Conservation (phyloP, 495 filamentous ascomycete species). For the Penicillium pancosmium region DNA sequence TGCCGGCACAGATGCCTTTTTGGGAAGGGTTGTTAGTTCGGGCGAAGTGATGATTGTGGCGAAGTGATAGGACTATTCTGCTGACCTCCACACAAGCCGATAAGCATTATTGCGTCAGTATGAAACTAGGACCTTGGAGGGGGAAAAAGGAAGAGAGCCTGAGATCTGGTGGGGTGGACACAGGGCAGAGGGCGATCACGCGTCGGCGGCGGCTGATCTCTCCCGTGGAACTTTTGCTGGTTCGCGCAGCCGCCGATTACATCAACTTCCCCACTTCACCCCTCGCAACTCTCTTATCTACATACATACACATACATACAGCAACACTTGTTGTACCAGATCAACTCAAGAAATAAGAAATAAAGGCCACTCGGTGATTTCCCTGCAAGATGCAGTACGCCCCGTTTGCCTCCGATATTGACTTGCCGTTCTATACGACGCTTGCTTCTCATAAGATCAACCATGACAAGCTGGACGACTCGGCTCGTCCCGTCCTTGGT, state of each 20-base stretch:
- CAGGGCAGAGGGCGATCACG: conserved; percentile 8
- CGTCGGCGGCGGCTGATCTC: conserved; percentile 6
- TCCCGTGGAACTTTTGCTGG: neutral
- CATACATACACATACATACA: neutral
- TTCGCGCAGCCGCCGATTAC: conserved; percentile 14
- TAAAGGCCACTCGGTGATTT: neutral
- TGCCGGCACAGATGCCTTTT: conserved; percentile 86
- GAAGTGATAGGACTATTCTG: conserved; percentile 13
- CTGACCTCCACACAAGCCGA: conserved; percentile 89
- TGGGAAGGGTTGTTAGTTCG: conserved; percentile 20
- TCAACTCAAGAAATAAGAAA: neutral
- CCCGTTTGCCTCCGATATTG: conserved; percentile 89
- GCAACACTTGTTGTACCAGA: neutral
- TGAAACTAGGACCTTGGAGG: neutral
- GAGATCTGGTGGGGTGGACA: neutral
- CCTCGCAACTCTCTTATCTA: conserved; percentile 1
- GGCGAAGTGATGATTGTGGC: neutral
- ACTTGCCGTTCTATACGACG: conserved; percentile 89
- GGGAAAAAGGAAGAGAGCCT: neutral
- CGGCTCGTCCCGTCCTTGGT: conserved; percentile 82
- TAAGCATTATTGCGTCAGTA: conserved; percentile 65
- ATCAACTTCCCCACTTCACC: conserved; percentile 16
- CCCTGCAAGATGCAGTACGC: conserved; percentile 60
- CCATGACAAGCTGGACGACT: conserved; percentile 93
- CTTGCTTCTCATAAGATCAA: conserved; percentile 91